Evolutionary conservation across 2,329 filamentous ascomycete genomes (phyloP), one percentile per base, ranked within the genome.

Genomic region (Ploettnerulaceae sp.): DNA sequence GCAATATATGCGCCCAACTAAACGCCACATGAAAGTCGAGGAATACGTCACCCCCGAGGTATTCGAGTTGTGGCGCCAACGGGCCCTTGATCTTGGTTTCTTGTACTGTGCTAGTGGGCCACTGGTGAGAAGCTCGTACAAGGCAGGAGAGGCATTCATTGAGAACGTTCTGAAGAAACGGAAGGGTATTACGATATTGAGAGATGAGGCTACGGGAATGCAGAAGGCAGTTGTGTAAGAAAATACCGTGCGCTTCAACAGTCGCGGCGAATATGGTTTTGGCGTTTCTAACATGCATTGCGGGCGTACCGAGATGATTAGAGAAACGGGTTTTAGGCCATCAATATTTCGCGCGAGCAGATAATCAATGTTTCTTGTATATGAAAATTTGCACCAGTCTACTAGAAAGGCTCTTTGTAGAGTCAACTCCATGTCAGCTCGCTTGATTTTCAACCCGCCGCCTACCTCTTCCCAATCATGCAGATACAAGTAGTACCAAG

Each of bases 1-100:
- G n/a, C 93, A 98, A 72, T 98, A 98, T 73, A 98, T 98, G 93
- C 87, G 91, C 8, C 93, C 93, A 1, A 98, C 93, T 4, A 98
- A 97, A 75, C 81, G 91, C 34, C 93, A 98, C 67, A 91, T 98
- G 80, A 84, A 95, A 67, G 93, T 98, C 24, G 86, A 95, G 62
- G 89, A 91, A 66, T 98, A 98, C 66, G 79, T 98, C 36, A 91
- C 89, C 0, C 93, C 93, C 1, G 87, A 86, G 52, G 82, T 84
- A 53, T 98, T 98, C 64, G 91, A 97, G 63, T 72, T 86, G 61
- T 98, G 93, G 93, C 80, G 86, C 51, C 80, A 89, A 70, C 81
- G 89, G 41, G 91, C 93, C 29, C 74, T 97, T 35, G 89, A 96
- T 53, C 81, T 97, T 82, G 93, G 93, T 37, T 98, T 98, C 75